phyloP scores from a whole-genome alignment of 2,329 filamentous ascomycete species.

The Laburnicola sp. region DNA sequence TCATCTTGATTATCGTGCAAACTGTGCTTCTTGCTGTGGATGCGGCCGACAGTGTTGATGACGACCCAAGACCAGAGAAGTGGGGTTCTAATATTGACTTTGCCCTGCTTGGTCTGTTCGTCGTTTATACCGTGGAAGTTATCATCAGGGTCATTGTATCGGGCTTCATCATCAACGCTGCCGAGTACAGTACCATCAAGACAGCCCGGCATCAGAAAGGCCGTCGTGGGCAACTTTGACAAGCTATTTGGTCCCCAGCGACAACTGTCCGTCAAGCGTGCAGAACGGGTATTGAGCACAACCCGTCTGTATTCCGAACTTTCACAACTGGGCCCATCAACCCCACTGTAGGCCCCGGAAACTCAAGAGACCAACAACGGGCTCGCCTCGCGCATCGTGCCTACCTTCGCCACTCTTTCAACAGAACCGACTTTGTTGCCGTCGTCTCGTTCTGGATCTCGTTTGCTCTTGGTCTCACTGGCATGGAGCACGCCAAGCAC shows the following conservation, averaged over 20 bases:
- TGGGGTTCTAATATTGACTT: constrained; percentile 79
- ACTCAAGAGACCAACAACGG: constrained; percentile 77
- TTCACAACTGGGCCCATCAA: constrained; percentile 73
- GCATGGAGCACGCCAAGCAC: constrained; percentile 69
- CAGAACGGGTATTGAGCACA: constrained; percentile 48
- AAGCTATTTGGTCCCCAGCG: constrained; percentile 81
- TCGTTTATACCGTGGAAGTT: constrained; percentile 86
- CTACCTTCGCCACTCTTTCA: constrained; percentile 93
- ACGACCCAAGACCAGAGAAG: constrained; percentile 58
- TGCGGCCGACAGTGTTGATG: constrained; percentile 71
- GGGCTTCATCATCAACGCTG: constrained; percentile 85
- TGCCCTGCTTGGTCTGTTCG: constrained; percentile 79
- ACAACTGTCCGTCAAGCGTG: constrained; percentile 65
- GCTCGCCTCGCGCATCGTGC: constrained; percentile 85
- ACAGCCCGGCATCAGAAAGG: constrained; percentile 71
- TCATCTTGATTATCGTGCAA: constrained; percentile 86
- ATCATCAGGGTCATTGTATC: constrained; percentile 86
- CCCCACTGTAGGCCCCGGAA: constrained; percentile 55
- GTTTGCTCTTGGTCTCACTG: constrained; percentile 71
- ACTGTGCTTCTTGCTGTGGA: constrained; percentile 86
- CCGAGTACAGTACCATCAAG: constrained; percentile 92
- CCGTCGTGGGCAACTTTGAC: constrained; percentile 74
- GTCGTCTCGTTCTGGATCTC: constrained; percentile 95
- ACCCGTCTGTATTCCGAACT: constrained; percentile 71
- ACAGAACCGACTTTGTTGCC: constrained; percentile 90